Evolutionary conservation across 2,329 filamentous ascomycete genomes (phyloP), one percentile per base, ranked within the genome.

Genomic region (Pseudocercospora fijiensis): DNA sequence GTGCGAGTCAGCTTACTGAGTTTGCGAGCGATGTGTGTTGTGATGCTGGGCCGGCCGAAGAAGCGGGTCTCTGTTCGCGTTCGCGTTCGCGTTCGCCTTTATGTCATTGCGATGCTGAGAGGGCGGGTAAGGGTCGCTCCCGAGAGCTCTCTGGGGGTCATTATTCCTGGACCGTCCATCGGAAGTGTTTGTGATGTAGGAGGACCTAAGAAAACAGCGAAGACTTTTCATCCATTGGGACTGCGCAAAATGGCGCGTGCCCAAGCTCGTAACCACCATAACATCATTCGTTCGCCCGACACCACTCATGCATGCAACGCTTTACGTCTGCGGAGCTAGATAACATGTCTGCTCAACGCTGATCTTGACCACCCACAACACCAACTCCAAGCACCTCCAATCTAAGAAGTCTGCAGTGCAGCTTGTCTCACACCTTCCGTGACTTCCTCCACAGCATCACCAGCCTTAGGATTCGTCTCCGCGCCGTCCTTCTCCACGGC

Each of bases 401-500:
- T 18, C 64, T 70, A 73, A 24, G 69, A 71, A n/a, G 73, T 81
- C 72, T 81, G 80, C 63, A 82, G 70, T 13, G 73, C 74, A 22
- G 79, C 78, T 68, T 81, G 79, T 72, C 77, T 76, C 4, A 80
- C 76, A 2, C 80, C 80, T 57, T 79, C 76, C 0, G 74, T 74
- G 4, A 82, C 78, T 65, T 81, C 80, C 59, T 80, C 78, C 9
- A 79, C 73, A 0, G 75, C 80, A 28, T 76, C 78, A 55, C 76
- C 75, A 47, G 72, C 72, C 30, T 70, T 71, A 6, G 74, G 73
- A 37, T 76, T 74, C 18, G 61, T 60, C 47, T 78, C 74, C 57
- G 76, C 75, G 3, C 89, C 89, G 61, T 89, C 84, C 76, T 90
- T 90, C 84, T 94, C 90, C 60, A 88, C 88, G 57, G 86, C 85